A percentile compares a stretch with the other conserved stretches of the same genome.
Conservation (phyloP, 1,284 basidiomycete genomes). For the Heterobasidion parviporum region DNA sequence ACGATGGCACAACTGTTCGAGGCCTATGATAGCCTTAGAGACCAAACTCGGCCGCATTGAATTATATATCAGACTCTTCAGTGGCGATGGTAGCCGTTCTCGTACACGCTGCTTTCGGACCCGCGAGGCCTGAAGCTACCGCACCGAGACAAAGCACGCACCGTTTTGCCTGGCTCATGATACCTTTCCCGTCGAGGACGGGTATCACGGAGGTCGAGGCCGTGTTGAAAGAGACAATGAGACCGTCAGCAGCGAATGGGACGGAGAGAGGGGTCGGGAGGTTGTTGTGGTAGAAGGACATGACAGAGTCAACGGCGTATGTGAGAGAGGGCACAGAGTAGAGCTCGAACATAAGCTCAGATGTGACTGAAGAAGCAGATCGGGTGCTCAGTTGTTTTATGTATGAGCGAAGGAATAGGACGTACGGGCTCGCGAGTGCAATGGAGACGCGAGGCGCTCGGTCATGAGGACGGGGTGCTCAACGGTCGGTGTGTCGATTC, state of each 20-base stretch:
- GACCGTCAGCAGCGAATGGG: conserved; percentile 56
- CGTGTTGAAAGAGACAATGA: conserved; percentile 80
- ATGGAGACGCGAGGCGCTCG: conserved; percentile 83
- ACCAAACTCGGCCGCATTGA: too few relatives aligned
- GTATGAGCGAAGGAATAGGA: conserved; percentile 11
- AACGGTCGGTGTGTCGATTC: conserved; percentile 72
- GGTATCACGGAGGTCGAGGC: conserved; percentile 86
- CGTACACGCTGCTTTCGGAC: too few relatives aligned
- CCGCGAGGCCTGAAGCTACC: too few relatives aligned
- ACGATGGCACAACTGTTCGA: too few relatives aligned
- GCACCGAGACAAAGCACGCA: conserved; percentile 23
- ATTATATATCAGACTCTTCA: too few relatives aligned
- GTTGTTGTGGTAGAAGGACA: conserved; percentile 84
- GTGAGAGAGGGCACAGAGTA: conserved; percentile 84
- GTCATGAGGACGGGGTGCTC: conserved; percentile 93
- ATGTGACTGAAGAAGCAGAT: conserved; percentile 56
- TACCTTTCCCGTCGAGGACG: conserved; percentile 70
- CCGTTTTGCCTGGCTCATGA: conserved; percentile 82
- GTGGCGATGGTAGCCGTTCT: too few relatives aligned
- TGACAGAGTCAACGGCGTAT: conserved; percentile 88
- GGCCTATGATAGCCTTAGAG: too few relatives aligned
- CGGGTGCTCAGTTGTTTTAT: too few relatives aligned
- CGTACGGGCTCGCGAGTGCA: conserved; percentile 83
- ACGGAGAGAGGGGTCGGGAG: conserved; percentile 23
- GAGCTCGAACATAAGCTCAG: conserved; percentile 94